Conservation (phyloP, 345 rosid species). For the Acer yangbiense region DNA sequence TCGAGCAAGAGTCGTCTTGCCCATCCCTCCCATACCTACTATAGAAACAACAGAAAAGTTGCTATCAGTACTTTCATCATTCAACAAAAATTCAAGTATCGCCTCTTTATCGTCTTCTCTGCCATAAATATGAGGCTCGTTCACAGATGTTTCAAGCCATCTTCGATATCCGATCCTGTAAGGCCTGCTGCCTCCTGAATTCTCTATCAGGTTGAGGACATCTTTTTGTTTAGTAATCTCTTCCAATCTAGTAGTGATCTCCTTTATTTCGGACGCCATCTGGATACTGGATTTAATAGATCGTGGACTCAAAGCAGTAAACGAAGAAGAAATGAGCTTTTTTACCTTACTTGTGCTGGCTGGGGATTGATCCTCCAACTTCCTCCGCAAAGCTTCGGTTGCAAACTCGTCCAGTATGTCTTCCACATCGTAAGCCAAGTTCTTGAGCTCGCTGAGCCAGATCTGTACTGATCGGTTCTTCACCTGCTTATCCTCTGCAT, state of each 20-base stretch:
- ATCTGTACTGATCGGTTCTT: neutral
- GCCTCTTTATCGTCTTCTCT: constrained; percentile 25
- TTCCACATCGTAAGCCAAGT: constrained; percentile 23
- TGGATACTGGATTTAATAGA: neutral
- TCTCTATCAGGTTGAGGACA: neutral
- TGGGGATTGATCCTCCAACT: neutral
- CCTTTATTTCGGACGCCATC: constrained; percentile 7
- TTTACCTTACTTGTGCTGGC: neutral
- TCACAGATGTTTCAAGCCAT: neutral
- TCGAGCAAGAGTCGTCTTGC: constrained; percentile 27
- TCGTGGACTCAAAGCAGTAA: neutral
- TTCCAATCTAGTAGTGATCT: neutral
- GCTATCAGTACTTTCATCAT: neutral
- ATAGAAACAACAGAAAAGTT: constrained; percentile 25
- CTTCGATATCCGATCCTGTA: neutral
- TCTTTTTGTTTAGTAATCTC: neutral
- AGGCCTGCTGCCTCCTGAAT: neutral
- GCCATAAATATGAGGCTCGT: constrained; percentile 17
- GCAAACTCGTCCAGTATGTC: constrained; percentile 33
- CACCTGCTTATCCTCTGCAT: constrained; percentile 25
- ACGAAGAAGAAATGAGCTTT: neutral
- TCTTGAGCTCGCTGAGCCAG: constrained; percentile 21
- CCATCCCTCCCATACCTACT: constrained; percentile 27
- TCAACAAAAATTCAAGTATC: constrained; percentile 1
- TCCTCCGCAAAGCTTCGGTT: neutral